Evolutionary conservation across 1,284 basidiomycete genomes (phyloP), one percentile per base, ranked within the genome.

Genomic region (Chiua sp.): DNA sequence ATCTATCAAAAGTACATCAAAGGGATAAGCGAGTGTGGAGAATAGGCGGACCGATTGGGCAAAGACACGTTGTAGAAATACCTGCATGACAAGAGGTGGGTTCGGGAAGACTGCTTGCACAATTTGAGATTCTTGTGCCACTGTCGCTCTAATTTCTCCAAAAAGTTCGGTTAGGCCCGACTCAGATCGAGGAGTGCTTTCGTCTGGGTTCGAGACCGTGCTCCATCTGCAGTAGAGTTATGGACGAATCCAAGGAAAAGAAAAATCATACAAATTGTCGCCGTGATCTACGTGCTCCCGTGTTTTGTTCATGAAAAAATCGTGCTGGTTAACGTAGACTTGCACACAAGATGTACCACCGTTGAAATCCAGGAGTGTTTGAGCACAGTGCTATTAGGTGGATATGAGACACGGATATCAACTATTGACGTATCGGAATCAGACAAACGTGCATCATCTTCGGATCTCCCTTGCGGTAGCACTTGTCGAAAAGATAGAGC

Each of bases 251-350:
- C 7, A 42, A 62, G 12, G 51, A 22, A 52, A 59, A 6, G 22
- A 30, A 59, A 42, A 52, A 26, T 61, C 87, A 58, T 70, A 94
- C 91, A 96, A 72, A 32, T 80, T 80, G 62, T 87, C 85, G 53
- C 86, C 84, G 56, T 79, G 79, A 49, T 82, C 78, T 64, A 81
- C 83, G 46, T 80, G 81, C 61, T 89, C 90, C 47, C 86, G 84
- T 47, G 90, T 85, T 57, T 91, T 87, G 72, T 98, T 97, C 73
- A 98, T 98, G 81, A 98, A 98, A 80, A 98, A 98, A 75, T 99
- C 98, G 72, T 99, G 98, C 76, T 99, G 98, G 70, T 99, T 99
- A 63, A 99, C 98, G 72, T 99, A 99, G 33, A 99, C 94, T 76
- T 98, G 96, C 7, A 99, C 93, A 72, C 97, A 99, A 7, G 94